A percentile compares a stretch with the other conserved stretches of the same genome.
Conservation (phyloP, 306 rosid species). For the Quercus dentata region DNA sequence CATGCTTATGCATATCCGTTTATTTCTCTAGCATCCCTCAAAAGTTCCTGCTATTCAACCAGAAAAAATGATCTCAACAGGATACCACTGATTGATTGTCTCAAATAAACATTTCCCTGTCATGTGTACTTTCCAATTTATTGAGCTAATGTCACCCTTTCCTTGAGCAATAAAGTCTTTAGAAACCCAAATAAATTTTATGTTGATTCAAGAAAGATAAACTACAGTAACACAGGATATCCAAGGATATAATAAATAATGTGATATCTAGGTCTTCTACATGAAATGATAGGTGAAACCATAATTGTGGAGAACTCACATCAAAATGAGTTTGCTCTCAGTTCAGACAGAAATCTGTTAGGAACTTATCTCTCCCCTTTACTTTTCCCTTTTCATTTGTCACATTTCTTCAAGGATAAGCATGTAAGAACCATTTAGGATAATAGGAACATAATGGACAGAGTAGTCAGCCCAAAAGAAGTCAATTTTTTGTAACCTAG, state of each 20-base stretch:
- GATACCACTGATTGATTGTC: background rate
- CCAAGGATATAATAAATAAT: background rate
- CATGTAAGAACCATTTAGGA: background rate
- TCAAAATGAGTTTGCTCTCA: background rate
- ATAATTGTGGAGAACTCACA: background rate
- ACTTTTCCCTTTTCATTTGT: background rate
- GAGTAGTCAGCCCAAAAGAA: background rate
- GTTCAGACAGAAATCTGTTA: background rate
- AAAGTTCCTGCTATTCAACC: background rate
- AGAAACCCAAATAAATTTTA: background rate
- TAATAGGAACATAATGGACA: background rate
- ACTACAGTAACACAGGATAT: background rate
- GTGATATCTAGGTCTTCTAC: background rate
- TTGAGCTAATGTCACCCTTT: background rate
- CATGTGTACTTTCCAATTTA: background rate
- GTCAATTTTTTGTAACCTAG: background rate
- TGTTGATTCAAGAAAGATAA: background rate
- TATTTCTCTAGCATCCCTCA: background rate
- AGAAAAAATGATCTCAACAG: background rate
- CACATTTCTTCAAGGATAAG: background rate
- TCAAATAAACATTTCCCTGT: background rate
- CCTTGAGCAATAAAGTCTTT: background rate
- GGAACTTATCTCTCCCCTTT: background rate
- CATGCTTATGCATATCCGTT: background rate
- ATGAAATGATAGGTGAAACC: background rate